Percentiles rank a stretch among this genome's conserved stretches.
Evolutionary conservation across 2,329 filamentous ascomycete genomes (phyloP).

Genomic region (Sclerotinia glacialis): DNA sequence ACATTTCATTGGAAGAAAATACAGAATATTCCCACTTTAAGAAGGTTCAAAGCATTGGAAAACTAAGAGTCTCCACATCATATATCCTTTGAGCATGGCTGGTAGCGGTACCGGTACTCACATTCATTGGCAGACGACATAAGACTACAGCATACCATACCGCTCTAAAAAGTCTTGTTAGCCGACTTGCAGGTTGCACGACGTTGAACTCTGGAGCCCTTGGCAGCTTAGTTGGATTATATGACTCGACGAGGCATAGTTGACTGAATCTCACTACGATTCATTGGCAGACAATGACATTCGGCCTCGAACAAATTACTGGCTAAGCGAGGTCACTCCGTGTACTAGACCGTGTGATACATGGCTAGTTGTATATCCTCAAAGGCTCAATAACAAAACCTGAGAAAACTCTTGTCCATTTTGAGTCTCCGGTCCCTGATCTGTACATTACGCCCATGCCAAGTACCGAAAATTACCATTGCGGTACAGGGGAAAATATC

Average conservation of each 20-base stretch:
- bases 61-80: no score
- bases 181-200: no score
- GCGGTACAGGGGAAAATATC: not conserved
- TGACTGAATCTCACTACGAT: not conserved
- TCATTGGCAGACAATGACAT: not conserved
- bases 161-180: no score
- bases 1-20: no score
- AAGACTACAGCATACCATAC: no score
- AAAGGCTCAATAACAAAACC: not conserved
- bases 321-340: not conserved
- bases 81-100: no score
- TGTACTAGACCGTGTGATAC: not conserved
- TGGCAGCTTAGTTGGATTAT: no score
- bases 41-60: no score
- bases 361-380: not conserved
- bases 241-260: not conserved
- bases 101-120: no score
- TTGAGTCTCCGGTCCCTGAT: not conserved
- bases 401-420: not conserved
- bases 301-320: not conserved
- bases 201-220: no score
- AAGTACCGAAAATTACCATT: conserved; percentile 1
- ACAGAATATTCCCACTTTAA: no score
- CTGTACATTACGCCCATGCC: not conserved
- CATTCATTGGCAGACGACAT: no score